Conservation (phyloP, 2,329 filamentous ascomycete species). For the Penicillium sp. region DNA sequence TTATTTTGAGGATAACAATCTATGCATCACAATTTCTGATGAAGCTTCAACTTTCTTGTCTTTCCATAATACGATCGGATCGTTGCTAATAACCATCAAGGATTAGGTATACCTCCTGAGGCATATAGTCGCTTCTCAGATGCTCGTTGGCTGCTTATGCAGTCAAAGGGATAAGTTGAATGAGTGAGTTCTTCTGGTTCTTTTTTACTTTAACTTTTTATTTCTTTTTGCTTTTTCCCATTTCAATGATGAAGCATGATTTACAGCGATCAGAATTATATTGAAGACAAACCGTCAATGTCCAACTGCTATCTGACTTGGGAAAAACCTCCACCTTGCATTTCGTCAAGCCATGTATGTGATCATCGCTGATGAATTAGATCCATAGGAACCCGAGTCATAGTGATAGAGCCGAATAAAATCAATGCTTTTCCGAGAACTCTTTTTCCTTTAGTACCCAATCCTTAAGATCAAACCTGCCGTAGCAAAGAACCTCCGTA, state of each 20-base stretch:
- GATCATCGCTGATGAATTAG: slow-evolving; percentile 1
- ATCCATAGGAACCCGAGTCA: not conserved
- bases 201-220: too few relatives aligned
- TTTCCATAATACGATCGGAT: not conserved
- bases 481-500: not conserved
- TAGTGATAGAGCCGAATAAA: not conserved
- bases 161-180: not conserved
- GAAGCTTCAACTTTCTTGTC: slow-evolving; percentile 3
- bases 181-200: slow-evolving; percentile 3
- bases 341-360: not conserved
- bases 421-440: not conserved
- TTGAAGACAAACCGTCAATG: slow-evolving; percentile 44
- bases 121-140: not conserved
- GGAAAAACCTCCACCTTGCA: not conserved
- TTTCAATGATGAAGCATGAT: slow-evolving; percentile 53
- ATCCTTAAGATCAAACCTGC: not conserved
- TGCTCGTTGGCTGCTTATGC: not conserved
- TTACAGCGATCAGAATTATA: slow-evolving; percentile 66
- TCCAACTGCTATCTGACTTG: slow-evolving; percentile 48
- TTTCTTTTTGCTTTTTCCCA: not conserved
- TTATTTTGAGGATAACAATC: slow-evolving; percentile 50
- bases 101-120: not conserved
- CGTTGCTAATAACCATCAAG: not conserved
- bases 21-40: slow-evolving; percentile 9
- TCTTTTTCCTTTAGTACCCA: not conserved